These are phyloP conservation scores for Trametes cubensis DNA, from an alignment of 768 basidiomycete species.

Conservation along the genomic window DNA sequence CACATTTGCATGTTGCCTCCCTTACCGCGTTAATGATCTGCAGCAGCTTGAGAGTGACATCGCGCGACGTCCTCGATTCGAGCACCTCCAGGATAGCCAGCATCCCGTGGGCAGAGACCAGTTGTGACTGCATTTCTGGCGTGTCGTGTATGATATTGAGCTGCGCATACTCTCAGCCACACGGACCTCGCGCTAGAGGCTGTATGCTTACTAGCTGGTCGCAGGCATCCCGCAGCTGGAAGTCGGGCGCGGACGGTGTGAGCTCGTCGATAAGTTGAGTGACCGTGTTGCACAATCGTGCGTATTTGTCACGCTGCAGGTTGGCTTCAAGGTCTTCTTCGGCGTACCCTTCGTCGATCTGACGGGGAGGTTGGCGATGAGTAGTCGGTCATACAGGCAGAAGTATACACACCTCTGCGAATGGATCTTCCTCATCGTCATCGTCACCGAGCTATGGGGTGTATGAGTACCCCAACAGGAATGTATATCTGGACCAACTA, in stretches of 20 bases:
- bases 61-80: conserved; percentile 83
- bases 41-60: conserved; percentile 82
- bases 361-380: background rate
- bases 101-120: conserved; percentile 94
- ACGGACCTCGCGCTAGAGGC: background rate
- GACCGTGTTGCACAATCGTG: conserved; percentile 79
- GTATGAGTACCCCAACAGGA: background rate
- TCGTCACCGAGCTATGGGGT: conserved; percentile 70
- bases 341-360: conserved; percentile 93
- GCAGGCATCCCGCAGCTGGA: conserved; percentile 80
- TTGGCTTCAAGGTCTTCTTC: conserved; percentile 93
- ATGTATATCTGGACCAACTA: conserved; percentile 26
- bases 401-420: conserved; percentile 70
- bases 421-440: conserved; percentile 93
- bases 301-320: conserved; percentile 90
- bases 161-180: conserved; percentile 41
- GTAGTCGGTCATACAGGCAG: background rate
- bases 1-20: no score
- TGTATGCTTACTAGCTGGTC: conserved; percentile 73
- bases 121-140: conserved; percentile 84
- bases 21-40: conserved; percentile 87
- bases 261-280: conserved; percentile 87
- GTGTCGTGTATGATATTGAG: conserved; percentile 73
- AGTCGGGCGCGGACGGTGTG: conserved; percentile 78
- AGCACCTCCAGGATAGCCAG: conserved; percentile 92